Evolutionary conservation across 352 stramenopile species (phyloP), one percentile per base, ranked within the genome.

Genomic region (Globisporangium heterothallicum): DNA sequence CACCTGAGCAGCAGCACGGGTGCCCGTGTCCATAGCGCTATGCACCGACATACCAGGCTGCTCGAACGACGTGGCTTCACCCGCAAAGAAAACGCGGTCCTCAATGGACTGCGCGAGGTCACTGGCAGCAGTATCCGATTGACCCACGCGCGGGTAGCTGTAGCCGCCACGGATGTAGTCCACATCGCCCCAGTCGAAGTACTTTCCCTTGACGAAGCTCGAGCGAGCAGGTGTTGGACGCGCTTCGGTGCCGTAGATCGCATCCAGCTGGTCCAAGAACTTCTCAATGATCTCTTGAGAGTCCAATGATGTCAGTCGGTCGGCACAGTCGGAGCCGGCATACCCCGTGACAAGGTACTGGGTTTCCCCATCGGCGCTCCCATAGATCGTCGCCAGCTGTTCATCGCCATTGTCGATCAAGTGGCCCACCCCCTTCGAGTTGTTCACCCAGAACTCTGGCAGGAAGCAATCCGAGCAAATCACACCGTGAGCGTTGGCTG

Each of bases 381-480:
- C 48, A 34, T 45, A 49, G 30, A 63, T 61, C 18, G 14, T 42
- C 7, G 45, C 43, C 26, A 53, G 25, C 8, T 45, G 18, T n/a
- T 63, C 63, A 29, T 89, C 72, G 12, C 69, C 81, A 41, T 89
- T 79, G 19, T 65, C 40, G 38, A 84, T 59, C 42, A 90, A 30
- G 30, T 82, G 59, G 7, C 82, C 82, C 24, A 90, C 73, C 21
- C 82, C 82, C 7, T 71, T 53, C 13, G 74, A 84, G 58, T 59
- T 85, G 61, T 92, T 90, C 34, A 90, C 65, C 82, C 82, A 92
- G 38, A 90, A 92, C 63, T 92, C 82, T 10, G 82, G 82, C 58
- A 92, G 27, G 63, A 92, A 92, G 49, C 69, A 84, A 30, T 89
- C 75, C 21, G 78, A 89, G 63, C 82, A 92, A 48, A 92, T 81